A percentile compares a stretch with the other conserved stretches of the same genome.
phyloP scores from a whole-genome alignment of 1,284 basidiomycete species.

The Schizophyllum commune region DNA sequence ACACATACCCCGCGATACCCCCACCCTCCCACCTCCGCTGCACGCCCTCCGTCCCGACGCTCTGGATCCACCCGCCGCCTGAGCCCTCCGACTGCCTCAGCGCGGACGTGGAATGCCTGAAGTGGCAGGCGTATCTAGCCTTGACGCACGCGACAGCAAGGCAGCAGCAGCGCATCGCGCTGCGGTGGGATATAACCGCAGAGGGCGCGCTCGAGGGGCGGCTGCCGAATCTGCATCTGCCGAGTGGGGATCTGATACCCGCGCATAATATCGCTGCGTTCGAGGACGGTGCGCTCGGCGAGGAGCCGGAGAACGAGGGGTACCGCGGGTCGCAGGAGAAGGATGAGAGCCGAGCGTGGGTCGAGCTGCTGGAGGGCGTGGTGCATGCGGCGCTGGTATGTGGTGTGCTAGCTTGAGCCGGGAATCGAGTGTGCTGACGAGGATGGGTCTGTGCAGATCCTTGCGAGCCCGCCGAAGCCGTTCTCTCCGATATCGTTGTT shows the following conservation, averaged over 20 bases:
- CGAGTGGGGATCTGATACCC: conserved; percentile 47
- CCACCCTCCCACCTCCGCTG: conserved; percentile 15
- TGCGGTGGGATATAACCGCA: conserved; percentile 58
- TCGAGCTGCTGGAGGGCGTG: conserved; percentile 62
- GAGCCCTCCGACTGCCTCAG: conserved; percentile 40
- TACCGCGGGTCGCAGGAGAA: conserved; percentile 49
- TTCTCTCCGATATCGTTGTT: neutral
- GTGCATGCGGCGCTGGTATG: conserved; percentile 69
- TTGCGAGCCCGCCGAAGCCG: neutral
- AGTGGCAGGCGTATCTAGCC: conserved; percentile 79
- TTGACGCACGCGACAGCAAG: conserved; percentile 21
- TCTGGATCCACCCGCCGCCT: conserved; percentile 57
- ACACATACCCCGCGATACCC: conserved; percentile 35
- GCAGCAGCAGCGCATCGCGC: conserved; percentile 31
- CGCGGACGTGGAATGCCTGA: conserved; percentile 72
- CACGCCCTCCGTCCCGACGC: conserved; percentile 33
- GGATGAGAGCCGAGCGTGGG: conserved; percentile 75
- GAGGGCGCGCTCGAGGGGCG: conserved; percentile 60
- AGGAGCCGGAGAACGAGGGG: conserved; percentile 42
- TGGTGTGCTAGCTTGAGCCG: conserved; percentile 3
- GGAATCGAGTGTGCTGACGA: neutral
- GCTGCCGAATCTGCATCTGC: conserved; percentile 58
- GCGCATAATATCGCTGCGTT: conserved; percentile 55
- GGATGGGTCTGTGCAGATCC: neutral
- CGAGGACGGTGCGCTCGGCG: conserved; percentile 21